Evolutionary conservation across 1,139 yeast species (phyloP).

Genomic region (Protomyces macrosporus): DNA sequence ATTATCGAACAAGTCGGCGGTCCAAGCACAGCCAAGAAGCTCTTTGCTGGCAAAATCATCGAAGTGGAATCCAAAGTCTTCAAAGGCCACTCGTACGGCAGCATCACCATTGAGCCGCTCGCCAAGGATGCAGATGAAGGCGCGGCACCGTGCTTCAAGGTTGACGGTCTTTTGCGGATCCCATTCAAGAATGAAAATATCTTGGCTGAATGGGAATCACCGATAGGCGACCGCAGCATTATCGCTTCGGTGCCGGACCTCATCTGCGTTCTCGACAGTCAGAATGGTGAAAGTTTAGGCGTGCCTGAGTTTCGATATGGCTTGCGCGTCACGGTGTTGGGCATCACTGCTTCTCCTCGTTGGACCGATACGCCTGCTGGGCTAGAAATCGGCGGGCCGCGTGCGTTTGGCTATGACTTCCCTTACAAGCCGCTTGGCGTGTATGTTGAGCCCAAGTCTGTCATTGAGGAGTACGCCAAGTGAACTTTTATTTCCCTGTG

Average conservation of each 20-base stretch:
- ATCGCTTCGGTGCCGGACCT: conserved; percentile 48
- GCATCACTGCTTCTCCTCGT: conserved; percentile 42
- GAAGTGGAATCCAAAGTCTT: conserved; percentile 43
- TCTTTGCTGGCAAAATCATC: conserved; percentile 47
- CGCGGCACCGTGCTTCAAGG: conserved; percentile 29
- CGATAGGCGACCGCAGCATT: conserved; percentile 34
- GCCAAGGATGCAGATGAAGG: conserved; percentile 28
- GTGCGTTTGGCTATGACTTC: conserved; percentile 41
- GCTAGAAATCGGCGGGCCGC: conserved; percentile 45
- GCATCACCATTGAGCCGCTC: conserved; percentile 42
- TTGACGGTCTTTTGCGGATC: conserved; percentile 36
- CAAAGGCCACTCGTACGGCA: conserved; percentile 49
- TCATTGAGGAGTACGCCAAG: conserved; percentile 42
- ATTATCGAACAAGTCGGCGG: conserved; percentile 45
- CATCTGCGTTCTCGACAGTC: conserved; percentile 45
- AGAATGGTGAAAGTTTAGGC: conserved; percentile 48
- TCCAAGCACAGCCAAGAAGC: conserved; percentile 38
- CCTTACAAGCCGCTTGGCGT: conserved; percentile 42
- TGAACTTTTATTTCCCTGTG: neutral
- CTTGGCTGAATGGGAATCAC: conserved; percentile 36
- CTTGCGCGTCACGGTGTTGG: conserved; percentile 43
- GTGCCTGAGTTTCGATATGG: conserved; percentile 49
- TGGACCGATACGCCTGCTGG: conserved; percentile 44
- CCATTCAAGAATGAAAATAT: conserved; percentile 50
- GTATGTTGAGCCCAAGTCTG: conserved; percentile 41